phyloP scores from a whole-genome alignment of 208 protist species.

The Leishmania braziliensis region DNA sequence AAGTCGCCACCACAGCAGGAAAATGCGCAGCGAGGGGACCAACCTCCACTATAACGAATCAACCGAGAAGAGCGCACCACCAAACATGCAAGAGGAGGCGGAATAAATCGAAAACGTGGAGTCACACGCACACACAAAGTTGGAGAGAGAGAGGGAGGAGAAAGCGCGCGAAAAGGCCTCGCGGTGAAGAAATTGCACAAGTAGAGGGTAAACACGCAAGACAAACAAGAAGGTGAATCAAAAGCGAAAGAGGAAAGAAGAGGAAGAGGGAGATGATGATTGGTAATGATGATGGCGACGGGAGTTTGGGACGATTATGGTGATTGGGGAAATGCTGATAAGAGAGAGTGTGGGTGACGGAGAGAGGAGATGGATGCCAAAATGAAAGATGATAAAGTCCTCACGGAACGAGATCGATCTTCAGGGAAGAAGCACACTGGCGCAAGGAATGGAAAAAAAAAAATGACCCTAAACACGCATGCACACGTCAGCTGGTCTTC shows the following conservation, averaged over 20 bases:
- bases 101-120: neutral
- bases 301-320: neutral
- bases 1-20: neutral
- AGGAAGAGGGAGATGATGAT: neutral
- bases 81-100: too few relatives aligned
- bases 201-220: too few relatives aligned
- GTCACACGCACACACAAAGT: neutral
- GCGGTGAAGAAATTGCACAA: too few relatives aligned
- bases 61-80: neutral
- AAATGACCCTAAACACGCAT: constrained; percentile 1
- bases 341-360: neutral
- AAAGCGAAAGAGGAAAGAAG: neutral
- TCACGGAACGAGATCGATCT: constrained; percentile 7
- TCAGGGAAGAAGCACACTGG: constrained; percentile 17
- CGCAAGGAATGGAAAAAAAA: constrained; percentile 11
- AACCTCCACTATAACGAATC: neutral
- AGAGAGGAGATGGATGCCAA: neutral
- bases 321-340: neutral
- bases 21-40: neutral
- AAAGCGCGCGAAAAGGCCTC: too few relatives aligned
- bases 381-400: constrained; percentile 22
- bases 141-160: too few relatives aligned
- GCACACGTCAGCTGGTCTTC: neutral
- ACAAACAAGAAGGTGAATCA: too few relatives aligned
- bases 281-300: neutral